Conservation (phyloP, 495 filamentous ascomycete species). For the Penicillium paxilli region DNA sequence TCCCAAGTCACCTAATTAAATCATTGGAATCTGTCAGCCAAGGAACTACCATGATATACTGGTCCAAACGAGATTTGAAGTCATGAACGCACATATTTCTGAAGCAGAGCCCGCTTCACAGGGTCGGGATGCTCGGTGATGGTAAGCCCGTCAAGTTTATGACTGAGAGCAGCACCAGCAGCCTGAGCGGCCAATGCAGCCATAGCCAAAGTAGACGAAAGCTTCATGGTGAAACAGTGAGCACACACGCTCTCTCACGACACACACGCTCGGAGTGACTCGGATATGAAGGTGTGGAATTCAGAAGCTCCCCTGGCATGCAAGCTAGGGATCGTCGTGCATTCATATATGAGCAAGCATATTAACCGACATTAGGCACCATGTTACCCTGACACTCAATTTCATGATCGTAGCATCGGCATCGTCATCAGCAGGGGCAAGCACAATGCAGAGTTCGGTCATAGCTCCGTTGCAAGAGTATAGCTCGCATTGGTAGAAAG, state of each 20-base stretch:
- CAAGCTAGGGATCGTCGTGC: slow-evolving; percentile 16
- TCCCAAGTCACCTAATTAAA: slow-evolving; percentile 66
- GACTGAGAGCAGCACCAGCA: slow-evolving; percentile 36
- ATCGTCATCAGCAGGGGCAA: slow-evolving; percentile 17
- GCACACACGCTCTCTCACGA: not conserved
- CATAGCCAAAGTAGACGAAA: slow-evolving; percentile 29
- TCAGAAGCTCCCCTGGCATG: not conserved
- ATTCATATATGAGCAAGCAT: slow-evolving; percentile 15
- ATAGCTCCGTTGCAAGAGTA: not conserved
- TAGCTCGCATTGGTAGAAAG: not conserved
- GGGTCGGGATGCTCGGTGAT: slow-evolving; percentile 40
- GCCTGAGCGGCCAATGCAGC: slow-evolving; percentile 38
- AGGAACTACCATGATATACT: too few relatives aligned
- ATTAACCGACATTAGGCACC: too few relatives aligned
- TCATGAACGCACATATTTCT: slow-evolving; percentile 34
- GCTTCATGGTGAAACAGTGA: slow-evolving; percentile 26
- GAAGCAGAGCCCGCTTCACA: slow-evolving; percentile 34
- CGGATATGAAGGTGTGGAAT: not conserved
- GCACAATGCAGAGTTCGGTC: slow-evolving; percentile 2
- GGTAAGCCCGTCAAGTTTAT: slow-evolving; percentile 36
- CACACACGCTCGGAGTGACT: not conserved
- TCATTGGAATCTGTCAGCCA: not conserved
- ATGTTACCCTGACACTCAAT: too few relatives aligned
- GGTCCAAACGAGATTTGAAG: not conserved
- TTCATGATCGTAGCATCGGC: slow-evolving; percentile 1